A percentile compares a stretch with the other conserved stretches of the same genome.
These are phyloP conservation scores for Hippophae gyantsensis DNA, from an alignment of 306 rosid species.

Conservation along the genomic window DNA sequence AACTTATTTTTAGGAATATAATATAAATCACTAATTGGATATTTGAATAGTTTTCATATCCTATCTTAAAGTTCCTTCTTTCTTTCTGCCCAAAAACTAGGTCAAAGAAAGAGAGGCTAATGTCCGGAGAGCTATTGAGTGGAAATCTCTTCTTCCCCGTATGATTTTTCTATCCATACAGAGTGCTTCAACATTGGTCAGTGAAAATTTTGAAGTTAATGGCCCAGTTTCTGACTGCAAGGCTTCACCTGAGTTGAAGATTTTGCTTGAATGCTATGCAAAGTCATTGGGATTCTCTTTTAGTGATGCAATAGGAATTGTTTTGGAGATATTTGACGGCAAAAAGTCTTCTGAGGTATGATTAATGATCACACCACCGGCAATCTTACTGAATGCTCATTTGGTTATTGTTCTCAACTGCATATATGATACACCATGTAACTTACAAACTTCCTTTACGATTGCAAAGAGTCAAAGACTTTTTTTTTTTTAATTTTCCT, in stretches of 20 bases:
- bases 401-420: not conserved
- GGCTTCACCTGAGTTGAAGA: conserved; percentile 55
- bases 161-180: conserved; percentile 78
- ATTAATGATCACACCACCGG: not conserved
- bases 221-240: conserved; percentile 48
- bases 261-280: conserved; percentile 68
- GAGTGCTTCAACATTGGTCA: conserved; percentile 58
- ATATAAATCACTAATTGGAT: too few species aligned
- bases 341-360: conserved; percentile 54
- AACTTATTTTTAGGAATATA: not conserved
- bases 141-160: conserved; percentile 87
- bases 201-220: conserved; percentile 57
- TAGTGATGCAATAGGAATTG: conserved; percentile 50
- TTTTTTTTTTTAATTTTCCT: too few species aligned
- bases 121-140: conserved; percentile 57
- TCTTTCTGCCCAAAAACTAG: conserved; percentile 39
- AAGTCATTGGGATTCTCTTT: conserved; percentile 62
- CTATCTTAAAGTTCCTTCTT: conserved; percentile 8
- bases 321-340: conserved; percentile 39
- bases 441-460: too few species aligned
- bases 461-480: too few species aligned
- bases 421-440: too few species aligned
- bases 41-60: not conserved
- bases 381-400: not conserved
- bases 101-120: conserved; percentile 48